Base-by-base conservation (phyloP, 768 basidiomycete genomes). In the Naganishia kalamii region DNA sequence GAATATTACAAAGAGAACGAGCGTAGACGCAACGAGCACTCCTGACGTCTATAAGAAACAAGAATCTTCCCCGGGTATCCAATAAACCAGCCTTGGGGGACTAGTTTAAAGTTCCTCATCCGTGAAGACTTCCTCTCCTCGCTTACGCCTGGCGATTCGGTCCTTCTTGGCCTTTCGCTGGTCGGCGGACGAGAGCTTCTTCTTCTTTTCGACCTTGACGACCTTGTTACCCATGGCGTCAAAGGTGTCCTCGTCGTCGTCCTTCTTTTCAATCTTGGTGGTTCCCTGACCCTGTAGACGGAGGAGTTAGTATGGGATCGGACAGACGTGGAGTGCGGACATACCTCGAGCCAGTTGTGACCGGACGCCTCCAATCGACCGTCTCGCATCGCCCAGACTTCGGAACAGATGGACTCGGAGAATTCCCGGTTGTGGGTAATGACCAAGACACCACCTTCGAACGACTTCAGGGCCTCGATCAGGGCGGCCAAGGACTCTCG, bases 171-270 rank as follows among this genome's bases (percentile, higher is more conserved):
- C 81, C 82, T 97, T 98, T 67, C 94, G 86, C 60, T 85, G 84
- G 77, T 98, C 94, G 30, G 83, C 77, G 29, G 92, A 81, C 13
- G 87, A 87, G 69, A 90, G 71, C 83, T 94, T 94, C 75, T 79
- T 77, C 85, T 90, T 92, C 73, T 77, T 72, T 85, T 94, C 93
- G 81, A 86, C 70, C 60, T 70, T 72, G 68, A 89, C 89, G 69
- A 92, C 81, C 86, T 92, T 93, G 88, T 97, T 97, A 67, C 94
- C 94, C 89, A 99, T 90, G 25, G 96, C 96, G 78, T 99, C 96
- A 77, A 89, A 98, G 73, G 84, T 81, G 43, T 85, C 92, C 54
- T 93, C 90, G 68, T 96, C 93, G 71, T 90, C 90, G 54, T 87
- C 93, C 6, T 85, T 72, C 75, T 85, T 85, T 85, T 96, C 96